These are phyloP conservation scores for Theileria sp. DNA, from an alignment of 169 alveolate species.

Conservation along the genomic window DNA sequence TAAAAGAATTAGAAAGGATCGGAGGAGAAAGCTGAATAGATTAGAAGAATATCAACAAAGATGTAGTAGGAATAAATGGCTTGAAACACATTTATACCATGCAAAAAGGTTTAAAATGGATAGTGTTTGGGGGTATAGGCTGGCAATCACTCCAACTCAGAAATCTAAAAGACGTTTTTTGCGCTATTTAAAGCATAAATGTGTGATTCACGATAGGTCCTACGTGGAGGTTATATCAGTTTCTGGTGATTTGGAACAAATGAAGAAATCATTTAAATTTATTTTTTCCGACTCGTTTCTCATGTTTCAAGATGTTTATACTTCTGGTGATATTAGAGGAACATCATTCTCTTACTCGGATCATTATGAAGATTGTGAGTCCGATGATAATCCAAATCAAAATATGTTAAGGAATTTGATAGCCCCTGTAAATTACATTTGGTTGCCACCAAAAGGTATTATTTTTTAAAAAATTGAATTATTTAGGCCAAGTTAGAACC, in stretches of 20 bases:
- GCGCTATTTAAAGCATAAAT: slow-evolving; percentile 23
- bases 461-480: not conserved
- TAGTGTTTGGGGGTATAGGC: slow-evolving; percentile 83
- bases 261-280: slow-evolving; percentile 19
- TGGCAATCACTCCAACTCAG: slow-evolving; percentile 71
- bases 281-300: slow-evolving; percentile 39
- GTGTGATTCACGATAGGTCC: slow-evolving; percentile 56
- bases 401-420: slow-evolving; percentile 11
- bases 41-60: slow-evolving; percentile 70
- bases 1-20: slow-evolving; percentile 55
- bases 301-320: slow-evolving; percentile 29
- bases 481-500: slow-evolving; percentile 13
- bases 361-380: not conserved
- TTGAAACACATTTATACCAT: slow-evolving; percentile 90
- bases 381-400: not conserved
- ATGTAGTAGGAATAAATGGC: slow-evolving; percentile 81
- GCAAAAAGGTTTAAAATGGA: slow-evolving; percentile 89
- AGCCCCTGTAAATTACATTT: slow-evolving; percentile 46
- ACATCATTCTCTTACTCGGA: slow-evolving; percentile 27
- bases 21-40: slow-evolving; percentile 62
- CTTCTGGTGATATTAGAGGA: slow-evolving; percentile 19
- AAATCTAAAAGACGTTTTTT: slow-evolving; percentile 48
- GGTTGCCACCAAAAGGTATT: slow-evolving; percentile 36
- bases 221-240: slow-evolving; percentile 38
- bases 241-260: slow-evolving; percentile 24